phyloP scores from a whole-genome alignment of 495 filamentous ascomycete genomes.

The Daldinia vernicosa region DNA sequence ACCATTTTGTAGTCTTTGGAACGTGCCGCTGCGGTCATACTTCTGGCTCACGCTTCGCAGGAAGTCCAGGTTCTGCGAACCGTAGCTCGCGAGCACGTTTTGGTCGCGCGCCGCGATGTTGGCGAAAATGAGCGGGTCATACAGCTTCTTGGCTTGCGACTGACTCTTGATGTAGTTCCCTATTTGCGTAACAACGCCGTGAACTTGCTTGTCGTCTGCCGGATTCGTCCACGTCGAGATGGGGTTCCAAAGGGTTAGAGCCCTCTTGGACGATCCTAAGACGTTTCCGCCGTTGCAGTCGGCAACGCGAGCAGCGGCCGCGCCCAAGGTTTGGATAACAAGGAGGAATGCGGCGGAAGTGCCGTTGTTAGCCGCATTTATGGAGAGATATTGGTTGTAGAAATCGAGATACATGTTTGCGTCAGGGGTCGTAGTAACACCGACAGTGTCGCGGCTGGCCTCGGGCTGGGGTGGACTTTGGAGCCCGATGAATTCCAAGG shows the following conservation, averaged over 20 bases:
- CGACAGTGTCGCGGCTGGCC: background rate
- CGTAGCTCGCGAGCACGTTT: background rate
- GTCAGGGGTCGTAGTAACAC: background rate
- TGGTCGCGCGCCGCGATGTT: background rate
- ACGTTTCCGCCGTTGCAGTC: background rate
- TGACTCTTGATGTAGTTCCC: background rate
- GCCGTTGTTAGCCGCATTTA: background rate
- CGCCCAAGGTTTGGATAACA: background rate
- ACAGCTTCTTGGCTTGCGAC: background rate
- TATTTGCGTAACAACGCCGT: background rate
- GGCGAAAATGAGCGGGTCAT: background rate
- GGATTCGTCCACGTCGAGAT: background rate
- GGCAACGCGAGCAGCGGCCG: background rate
- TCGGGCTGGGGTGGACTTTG: background rate
- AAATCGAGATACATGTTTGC: background rate
- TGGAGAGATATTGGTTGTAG: background rate
- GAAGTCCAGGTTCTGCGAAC: background rate
- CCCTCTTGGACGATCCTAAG: background rate
- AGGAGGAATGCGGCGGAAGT: background rate
- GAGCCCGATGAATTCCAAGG: background rate
- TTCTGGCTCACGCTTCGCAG: background rate
- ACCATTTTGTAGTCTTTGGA: background rate
- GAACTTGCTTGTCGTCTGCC: background rate
- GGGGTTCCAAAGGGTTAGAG: conserved; percentile 1
- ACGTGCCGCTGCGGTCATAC: background rate